Evolutionary conservation across 345 rosid genomes (phyloP).

Genomic region (Orychophragmus violaceus): DNA sequence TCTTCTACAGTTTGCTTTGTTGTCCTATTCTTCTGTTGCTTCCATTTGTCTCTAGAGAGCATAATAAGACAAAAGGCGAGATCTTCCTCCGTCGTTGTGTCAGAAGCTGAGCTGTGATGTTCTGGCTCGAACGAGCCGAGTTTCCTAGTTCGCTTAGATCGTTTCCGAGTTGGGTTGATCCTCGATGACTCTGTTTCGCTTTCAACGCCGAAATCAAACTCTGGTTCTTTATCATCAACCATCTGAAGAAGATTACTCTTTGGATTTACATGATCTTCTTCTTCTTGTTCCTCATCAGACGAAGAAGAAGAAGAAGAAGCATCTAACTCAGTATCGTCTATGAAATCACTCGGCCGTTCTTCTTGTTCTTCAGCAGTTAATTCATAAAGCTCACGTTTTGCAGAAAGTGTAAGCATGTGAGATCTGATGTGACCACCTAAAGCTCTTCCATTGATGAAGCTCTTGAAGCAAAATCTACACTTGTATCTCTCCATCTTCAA

Average conservation of each 20-base stretch:
- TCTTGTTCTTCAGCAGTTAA: slow-evolving; percentile 3
- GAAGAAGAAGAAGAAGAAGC: slow-evolving; percentile 38
- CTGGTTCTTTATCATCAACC: slow-evolving; percentile 48
- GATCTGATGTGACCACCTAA: slow-evolving; percentile 89
- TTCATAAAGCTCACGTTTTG: slow-evolving; percentile 4
- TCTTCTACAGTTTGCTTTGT: background rate
- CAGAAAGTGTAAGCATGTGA: slow-evolving; percentile 56
- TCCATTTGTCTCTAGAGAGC: slow-evolving; percentile 85
- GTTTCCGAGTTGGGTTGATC: slow-evolving; percentile 48
- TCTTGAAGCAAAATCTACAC: slow-evolving; percentile 70
- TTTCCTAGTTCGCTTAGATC: slow-evolving; percentile 54
- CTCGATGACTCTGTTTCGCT: slow-evolving; percentile 82
- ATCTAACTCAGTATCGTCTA: slow-evolving; percentile 32
- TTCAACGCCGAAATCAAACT: slow-evolving; percentile 48
- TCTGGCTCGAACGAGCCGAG: slow-evolving; percentile 43
- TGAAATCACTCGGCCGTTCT: slow-evolving; percentile 24
- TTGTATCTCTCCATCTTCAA: slow-evolving; percentile 59
- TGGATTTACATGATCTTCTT: slow-evolving; percentile 20
- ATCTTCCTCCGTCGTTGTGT: slow-evolving; percentile 74
- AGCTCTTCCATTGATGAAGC: slow-evolving; percentile 69
- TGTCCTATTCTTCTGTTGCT: slow-evolving; percentile 32
- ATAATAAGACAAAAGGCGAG: slow-evolving; percentile 92
- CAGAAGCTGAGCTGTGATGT: slow-evolving; percentile 76
- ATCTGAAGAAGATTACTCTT: slow-evolving; percentile 41
- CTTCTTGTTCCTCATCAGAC: slow-evolving; percentile 31